Evolutionary conservation across 345 rosid genomes (phyloP).

Genomic region (Moringa oleifera): DNA sequence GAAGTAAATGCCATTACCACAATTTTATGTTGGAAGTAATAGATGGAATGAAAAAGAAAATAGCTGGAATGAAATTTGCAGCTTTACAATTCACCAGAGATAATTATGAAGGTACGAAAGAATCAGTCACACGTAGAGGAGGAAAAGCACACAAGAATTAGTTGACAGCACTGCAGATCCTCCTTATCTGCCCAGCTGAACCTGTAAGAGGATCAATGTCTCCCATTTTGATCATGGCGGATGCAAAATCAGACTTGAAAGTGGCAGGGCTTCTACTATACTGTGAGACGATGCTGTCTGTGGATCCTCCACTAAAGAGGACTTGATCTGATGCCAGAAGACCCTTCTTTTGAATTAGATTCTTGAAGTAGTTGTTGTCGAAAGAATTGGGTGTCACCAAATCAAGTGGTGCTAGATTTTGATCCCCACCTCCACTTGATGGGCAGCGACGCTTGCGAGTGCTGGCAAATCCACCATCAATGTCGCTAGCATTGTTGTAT

Average conservation of each 20-base stretch:
- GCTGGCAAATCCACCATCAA: conserved; percentile 40
- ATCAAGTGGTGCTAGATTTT: conserved; percentile 37
- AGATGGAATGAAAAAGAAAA: too few relatives aligned
- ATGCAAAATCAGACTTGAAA: conserved; percentile 27
- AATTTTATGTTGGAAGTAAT: too few relatives aligned
- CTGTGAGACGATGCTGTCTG: conserved; percentile 28
- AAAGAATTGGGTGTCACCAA: conserved; percentile 47
- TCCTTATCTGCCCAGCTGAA: conserved; percentile 23
- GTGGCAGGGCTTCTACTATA: conserved; percentile 20
- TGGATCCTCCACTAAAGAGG: conserved; percentile 35
- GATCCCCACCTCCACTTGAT: conserved; percentile 7
- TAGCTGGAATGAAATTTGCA: too few relatives aligned
- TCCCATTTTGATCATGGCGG: conserved; percentile 34
- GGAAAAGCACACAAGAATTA: background rate
- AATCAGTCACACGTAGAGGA: too few relatives aligned
- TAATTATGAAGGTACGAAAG: too few relatives aligned
- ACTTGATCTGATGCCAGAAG: conserved; percentile 43
- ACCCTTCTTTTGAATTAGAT: conserved; percentile 46
- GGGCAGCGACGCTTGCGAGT: conserved; percentile 42
- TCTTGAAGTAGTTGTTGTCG: conserved; percentile 51
- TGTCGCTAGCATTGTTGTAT: conserved; percentile 42
- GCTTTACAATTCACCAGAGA: too few relatives aligned
- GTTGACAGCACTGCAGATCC: conserved; percentile 26
- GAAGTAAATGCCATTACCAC: too few relatives aligned
- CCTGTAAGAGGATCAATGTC: conserved; percentile 22